A percentile compares a stretch with the other conserved stretches of the same genome.
Evolutionary conservation across 2,329 filamentous ascomycete genomes (phyloP).

Genomic region (Cladophialophora yegresii): DNA sequence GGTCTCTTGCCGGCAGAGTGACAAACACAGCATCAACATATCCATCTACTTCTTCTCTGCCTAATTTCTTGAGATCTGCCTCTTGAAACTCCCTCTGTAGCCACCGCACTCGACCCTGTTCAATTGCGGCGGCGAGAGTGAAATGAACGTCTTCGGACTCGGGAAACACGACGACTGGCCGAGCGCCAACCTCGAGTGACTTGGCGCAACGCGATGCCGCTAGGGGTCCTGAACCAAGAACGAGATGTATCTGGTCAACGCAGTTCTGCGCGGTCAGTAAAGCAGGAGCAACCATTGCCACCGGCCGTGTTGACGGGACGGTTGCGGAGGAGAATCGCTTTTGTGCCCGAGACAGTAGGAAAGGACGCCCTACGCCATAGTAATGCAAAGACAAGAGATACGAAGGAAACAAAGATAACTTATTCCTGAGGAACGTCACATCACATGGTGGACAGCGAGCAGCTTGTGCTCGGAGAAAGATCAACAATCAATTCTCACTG

Average conservation of each 20-base stretch:
- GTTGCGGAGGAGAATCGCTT: background rate
- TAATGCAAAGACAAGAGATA: slow-evolving; percentile 25
- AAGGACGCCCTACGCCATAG: slow-evolving; percentile 26
- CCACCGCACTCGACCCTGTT: slow-evolving; percentile 47
- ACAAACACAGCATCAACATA: slow-evolving; percentile 94
- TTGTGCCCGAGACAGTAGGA: background rate
- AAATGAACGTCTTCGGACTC: slow-evolving; percentile 62
- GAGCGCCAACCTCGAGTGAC: slow-evolving; percentile 78
- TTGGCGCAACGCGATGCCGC: slow-evolving; percentile 81
- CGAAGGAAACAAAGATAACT: slow-evolving; percentile 19
- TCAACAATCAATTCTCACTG: background rate
- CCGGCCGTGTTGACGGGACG: background rate
- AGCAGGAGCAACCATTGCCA: slow-evolving; percentile 28
- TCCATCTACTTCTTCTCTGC: slow-evolving; percentile 72
- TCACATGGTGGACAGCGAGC: slow-evolving; percentile 5
- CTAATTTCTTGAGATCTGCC: slow-evolving; percentile 70
- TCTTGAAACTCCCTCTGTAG: slow-evolving; percentile 63
- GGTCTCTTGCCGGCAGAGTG: slow-evolving; percentile 59
- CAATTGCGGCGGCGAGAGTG: slow-evolving; percentile 52
- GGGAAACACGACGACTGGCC: slow-evolving; percentile 75
- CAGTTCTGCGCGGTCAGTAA: slow-evolving; percentile 47
- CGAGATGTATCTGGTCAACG: slow-evolving; percentile 63
- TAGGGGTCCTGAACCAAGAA: slow-evolving; percentile 82
- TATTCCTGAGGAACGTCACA: slow-evolving; percentile 9
- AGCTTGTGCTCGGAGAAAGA: slow-evolving; percentile 20